Base-by-base conservation (phyloP, 192 early-diverging fungal species). In the Chytriomyces confervae region DNA sequence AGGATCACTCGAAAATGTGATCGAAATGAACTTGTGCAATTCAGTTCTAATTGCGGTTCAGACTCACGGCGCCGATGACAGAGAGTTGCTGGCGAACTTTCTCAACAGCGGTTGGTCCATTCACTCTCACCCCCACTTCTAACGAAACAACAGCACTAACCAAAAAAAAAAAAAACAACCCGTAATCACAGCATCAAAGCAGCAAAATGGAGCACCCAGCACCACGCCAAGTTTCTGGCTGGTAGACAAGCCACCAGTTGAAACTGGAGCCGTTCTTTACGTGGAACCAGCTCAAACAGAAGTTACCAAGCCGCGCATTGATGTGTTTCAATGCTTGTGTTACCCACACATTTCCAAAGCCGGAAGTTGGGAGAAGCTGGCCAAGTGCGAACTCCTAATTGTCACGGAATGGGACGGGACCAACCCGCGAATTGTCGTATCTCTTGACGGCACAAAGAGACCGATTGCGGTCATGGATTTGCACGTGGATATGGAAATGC, bases 1-100 rank as follows among this genome's bases (percentile, higher is more conserved):
- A 57, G 53, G 16, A 57, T 57, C 53, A 13, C 9, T 68, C 47
- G 66, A 68, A 10, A 68, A 68, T 48, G 24, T 71, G 50, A 18
- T 71, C 18, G 69, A 71, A 71, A 60, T 71, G n/a, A 50, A 71
- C 27, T 27, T 71, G 11, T 2, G n/a, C 7, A 71, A 71, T 29
- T 16, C 53, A 18, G 50, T 20, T 16, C 53, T 71, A 2, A 9
- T 71, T 16, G 9, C 45, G 0, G 69, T 71, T 18, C 69, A 71
- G 45, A 20, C 45, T 13, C 13, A 57, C 53, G 20, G 53, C 20
- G 13, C 20, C 53, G 53, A 13, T 0, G 16, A 57, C 13, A 57
- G 53, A n/a, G 53, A 57, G 53, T 57, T 57, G 36, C 4, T 36
- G 36, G 36, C 36, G 36, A 2, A 36, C 36, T 36, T 36, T 4